Evolutionary conservation across 2,329 filamentous ascomycete species (phyloP), one percentile per base, ranked within the genome.

Genomic region (Amauroascus verrucosus): DNA sequence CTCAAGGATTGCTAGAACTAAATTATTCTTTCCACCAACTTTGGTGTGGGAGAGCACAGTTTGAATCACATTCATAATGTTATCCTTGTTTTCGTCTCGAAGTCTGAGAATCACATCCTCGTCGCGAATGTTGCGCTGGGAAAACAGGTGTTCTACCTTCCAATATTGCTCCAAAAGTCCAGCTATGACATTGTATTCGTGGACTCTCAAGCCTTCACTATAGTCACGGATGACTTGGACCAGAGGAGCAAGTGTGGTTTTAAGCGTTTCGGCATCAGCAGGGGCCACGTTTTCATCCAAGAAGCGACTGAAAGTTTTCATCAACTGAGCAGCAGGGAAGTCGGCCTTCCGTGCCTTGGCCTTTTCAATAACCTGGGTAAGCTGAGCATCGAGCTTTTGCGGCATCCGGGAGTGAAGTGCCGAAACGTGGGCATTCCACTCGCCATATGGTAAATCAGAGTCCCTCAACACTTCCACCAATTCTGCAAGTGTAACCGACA

Each of bases 361-460:
- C 56, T 86, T 84, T 55, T 97, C 91, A 49, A 97, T 85, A 43
- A 94, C 84, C 63, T 93, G 86, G 11, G 84, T 82, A 60, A 98
- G 84, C 59, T 81, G 83, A 20, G 82, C 70, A 62, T 96, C 90
- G 28, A 98, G 82, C 74, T 91, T 96, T 67, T 91, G 85, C 0
- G 93, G 93, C 86, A 97, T 98, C 63, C 93, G 86, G 6, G 90
- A 87, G 71, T 97, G 91, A n/a, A 98, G 80, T 20, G 93, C 93
- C 47, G 93, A 95, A 61, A 95, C 93, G 66, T 97, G 89, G 5
- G 91, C 86, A 58, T 86, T 89, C 88, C 91, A 98, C 71, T 98
- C 89, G 69, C 91, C 89, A 67, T 93, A 98, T 1, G 93, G 93
- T 58, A 98, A 79, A 64, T 96, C 90, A 1, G 86, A 83, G 64